phyloP scores from a whole-genome alignment of 1,284 basidiomycete genomes.

The Bondarzewia mesenterica region DNA sequence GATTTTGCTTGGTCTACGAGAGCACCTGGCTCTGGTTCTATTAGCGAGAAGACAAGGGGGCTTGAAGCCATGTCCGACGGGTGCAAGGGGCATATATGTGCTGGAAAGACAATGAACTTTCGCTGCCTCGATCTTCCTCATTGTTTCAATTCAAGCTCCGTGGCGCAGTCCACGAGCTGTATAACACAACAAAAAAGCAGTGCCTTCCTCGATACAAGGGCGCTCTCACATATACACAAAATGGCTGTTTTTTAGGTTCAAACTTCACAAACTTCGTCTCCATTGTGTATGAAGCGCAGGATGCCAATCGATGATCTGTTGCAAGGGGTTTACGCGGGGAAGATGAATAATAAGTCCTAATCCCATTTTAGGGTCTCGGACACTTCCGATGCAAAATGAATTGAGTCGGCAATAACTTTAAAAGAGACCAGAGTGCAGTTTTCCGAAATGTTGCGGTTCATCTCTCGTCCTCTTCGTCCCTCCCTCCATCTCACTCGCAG shows the following conservation, averaged over 20 bases:
- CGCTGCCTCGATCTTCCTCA: too few species aligned
- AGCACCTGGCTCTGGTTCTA: slow-evolving; percentile 5
- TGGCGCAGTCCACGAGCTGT: too few species aligned
- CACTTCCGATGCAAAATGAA: not conserved
- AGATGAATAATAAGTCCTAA: not conserved
- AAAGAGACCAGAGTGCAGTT: slow-evolving; percentile 6
- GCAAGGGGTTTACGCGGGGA: too few species aligned
- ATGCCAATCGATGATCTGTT: too few species aligned
- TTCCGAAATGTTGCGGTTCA: slow-evolving; percentile 22
- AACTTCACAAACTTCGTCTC: too few species aligned
- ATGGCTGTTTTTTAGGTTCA: too few species aligned
- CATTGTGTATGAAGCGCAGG: too few species aligned
- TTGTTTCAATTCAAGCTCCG: too few species aligned
- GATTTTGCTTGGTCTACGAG: not conserved
- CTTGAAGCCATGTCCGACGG: not conserved
- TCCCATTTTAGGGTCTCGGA: not conserved
- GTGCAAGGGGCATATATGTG: slow-evolving; percentile 1
- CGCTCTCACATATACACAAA: too few species aligned
- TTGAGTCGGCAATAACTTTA: not conserved
- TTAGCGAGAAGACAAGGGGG: not conserved
- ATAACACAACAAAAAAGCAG: too few species aligned
- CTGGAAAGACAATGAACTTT: too few species aligned
- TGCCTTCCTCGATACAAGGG: too few species aligned
- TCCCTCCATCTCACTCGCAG: slow-evolving; percentile 19
- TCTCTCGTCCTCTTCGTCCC: slow-evolving; percentile 22